Conservation (phyloP, 2,329 filamentous ascomycete species). For the Dothistroma pini region DNA sequence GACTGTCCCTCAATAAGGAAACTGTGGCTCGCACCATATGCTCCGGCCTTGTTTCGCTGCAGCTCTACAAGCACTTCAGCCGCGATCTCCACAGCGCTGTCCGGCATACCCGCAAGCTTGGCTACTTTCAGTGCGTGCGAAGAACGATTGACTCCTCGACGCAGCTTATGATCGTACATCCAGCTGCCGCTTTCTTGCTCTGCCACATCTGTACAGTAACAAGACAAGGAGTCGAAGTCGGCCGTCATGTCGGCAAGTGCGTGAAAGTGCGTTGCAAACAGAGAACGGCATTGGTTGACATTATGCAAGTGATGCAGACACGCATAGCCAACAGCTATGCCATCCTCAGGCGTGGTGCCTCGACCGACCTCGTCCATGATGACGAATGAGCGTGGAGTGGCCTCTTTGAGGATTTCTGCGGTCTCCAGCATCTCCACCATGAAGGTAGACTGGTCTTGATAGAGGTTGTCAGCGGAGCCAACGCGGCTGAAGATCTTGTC, state of each 20-base stretch:
- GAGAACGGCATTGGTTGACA: slow-evolving; percentile 70
- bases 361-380: slow-evolving; percentile 99
- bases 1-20: not conserved
- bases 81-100: slow-evolving; percentile 66
- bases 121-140: slow-evolving; percentile 97
- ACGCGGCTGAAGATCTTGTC: slow-evolving; percentile 87
- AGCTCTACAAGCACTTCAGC: slow-evolving; percentile 49
- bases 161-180: slow-evolving; percentile 79
- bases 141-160: slow-evolving; percentile 74
- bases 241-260: slow-evolving; percentile 71
- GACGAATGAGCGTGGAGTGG: slow-evolving; percentile 77
- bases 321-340: slow-evolving; percentile 83
- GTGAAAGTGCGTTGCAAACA: slow-evolving; percentile 98
- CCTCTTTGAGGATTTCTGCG: slow-evolving; percentile 79
- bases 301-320: slow-evolving; percentile 79
- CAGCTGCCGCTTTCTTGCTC: slow-evolving; percentile 67
- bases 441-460: slow-evolving; percentile 91
- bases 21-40: not conserved
- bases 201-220: slow-evolving; percentile 85
- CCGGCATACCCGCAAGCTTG: slow-evolving; percentile 72
- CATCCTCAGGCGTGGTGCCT: slow-evolving; percentile 90
- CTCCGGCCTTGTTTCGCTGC: not conserved
- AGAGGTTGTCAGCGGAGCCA: slow-evolving; percentile 93
- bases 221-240: slow-evolving; percentile 58
- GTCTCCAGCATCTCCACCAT: slow-evolving; percentile 99